Evolutionary conservation across 2,329 filamentous ascomycete species (phyloP).

Genomic region (Clonostachys byssicola): DNA sequence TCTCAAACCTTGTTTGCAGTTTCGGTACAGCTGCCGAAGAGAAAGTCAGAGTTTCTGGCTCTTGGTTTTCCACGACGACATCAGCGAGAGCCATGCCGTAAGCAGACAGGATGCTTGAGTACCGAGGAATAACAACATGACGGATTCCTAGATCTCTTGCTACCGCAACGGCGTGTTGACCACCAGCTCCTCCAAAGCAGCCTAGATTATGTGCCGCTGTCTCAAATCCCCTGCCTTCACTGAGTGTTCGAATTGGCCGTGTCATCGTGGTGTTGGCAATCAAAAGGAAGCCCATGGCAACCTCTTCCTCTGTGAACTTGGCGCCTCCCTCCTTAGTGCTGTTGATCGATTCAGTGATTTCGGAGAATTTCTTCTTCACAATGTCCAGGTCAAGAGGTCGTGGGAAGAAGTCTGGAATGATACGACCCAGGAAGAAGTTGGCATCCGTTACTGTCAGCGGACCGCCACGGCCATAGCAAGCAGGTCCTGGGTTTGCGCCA

Average conservation of each 20-base stretch:
- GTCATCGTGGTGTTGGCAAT: conserved; percentile 75
- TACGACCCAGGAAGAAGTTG: conserved; percentile 62
- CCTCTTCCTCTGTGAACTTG: conserved; percentile 10
- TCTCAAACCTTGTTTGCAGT: background rate
- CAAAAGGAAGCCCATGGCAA: conserved; percentile 67
- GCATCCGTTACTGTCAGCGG: conserved; percentile 71
- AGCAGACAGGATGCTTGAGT: conserved; percentile 24
- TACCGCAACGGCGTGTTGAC: conserved; percentile 23
- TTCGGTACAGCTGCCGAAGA: conserved; percentile 4
- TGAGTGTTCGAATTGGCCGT: conserved; percentile 51
- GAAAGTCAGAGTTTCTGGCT: conserved; percentile 14
- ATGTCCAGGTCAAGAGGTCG: conserved; percentile 31
- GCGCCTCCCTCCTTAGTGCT: conserved; percentile 10
- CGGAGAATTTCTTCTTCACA: conserved; percentile 28
- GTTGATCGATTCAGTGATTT: conserved; percentile 23
- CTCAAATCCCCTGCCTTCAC: conserved; percentile 16
- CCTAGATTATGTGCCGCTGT: conserved; percentile 14
- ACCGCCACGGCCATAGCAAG: conserved; percentile 67
- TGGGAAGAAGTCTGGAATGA: conserved; percentile 60
- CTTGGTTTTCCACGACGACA: conserved; percentile 21
- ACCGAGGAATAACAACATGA: conserved; percentile 20
- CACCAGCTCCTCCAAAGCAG: conserved; percentile 12
- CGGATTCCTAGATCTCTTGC: conserved; percentile 19
- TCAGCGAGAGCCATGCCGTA: conserved; percentile 25
- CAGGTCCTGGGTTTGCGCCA: conserved; percentile 67